These are phyloP conservation scores for Pleomassaria siparia DNA, from an alignment of 2,329 filamentous ascomycete species.

Conservation along the genomic window DNA sequence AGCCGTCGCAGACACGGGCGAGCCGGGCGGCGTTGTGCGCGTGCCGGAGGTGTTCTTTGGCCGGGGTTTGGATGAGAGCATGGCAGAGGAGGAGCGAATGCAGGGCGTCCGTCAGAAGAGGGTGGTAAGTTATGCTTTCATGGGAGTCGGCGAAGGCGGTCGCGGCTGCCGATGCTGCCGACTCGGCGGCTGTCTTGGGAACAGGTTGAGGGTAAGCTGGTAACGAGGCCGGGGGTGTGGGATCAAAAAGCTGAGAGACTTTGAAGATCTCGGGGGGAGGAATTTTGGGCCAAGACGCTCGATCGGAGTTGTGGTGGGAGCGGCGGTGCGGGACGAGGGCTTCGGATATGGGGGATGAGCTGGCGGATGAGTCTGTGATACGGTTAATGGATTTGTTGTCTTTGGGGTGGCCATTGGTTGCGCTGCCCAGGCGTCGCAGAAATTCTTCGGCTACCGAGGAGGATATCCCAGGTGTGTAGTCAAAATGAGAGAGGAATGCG, in stretches of 20 bases:
- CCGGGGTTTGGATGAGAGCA: constrained; percentile 74
- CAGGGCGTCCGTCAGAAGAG: constrained; percentile 74
- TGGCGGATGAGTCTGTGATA: constrained; percentile 27
- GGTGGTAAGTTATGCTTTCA: constrained; percentile 77
- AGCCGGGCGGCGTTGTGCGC: constrained; percentile 80
- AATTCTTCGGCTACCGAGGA: constrained; percentile 61
- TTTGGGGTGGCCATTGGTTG: constrained; percentile 22
- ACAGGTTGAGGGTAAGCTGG: constrained; percentile 62
- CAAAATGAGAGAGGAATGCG: constrained; percentile 70
- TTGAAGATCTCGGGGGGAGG: constrained; percentile 55
- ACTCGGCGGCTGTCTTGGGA: constrained; percentile 30
- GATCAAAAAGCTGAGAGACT: constrained; percentile 68
- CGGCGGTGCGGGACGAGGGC: constrained; percentile 49
- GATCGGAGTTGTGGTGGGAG: constrained; percentile 30
- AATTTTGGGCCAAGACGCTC: constrained; percentile 48
- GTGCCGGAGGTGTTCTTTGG: constrained; percentile 76
- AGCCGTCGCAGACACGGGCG: constrained; percentile 72
- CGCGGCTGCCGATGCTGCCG: constrained; percentile 38
- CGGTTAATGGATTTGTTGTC: constrained; percentile 19
- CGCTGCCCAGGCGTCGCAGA: constrained; percentile 28
- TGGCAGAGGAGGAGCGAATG: constrained; percentile 79
- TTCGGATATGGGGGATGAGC: constrained; percentile 34
- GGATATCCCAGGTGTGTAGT: constrained; percentile 74
- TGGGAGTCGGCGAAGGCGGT: constrained; percentile 48
- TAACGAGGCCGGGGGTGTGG: constrained; percentile 65